Evolutionary conservation across 768 basidiomycete genomes (phyloP), one percentile per base, ranked within the genome.

Genomic region (Leccinum subgranulosum): DNA sequence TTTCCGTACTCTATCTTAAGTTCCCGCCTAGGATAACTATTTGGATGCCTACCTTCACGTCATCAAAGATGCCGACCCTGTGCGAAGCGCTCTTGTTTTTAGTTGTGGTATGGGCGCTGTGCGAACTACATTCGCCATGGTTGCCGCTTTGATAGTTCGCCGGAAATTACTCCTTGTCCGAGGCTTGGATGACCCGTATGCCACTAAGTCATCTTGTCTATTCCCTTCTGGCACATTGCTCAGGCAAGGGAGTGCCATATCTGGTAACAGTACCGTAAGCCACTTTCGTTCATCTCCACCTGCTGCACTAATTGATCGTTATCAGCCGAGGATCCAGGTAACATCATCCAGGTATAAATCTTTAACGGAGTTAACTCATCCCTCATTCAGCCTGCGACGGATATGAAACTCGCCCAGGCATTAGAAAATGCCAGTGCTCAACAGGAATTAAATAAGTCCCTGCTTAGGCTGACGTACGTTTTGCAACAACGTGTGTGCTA

Each of bases 31-130:
- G 86, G 91, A 97, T 71, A 94, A 95, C 67, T 98, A 99, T 72
- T 72, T 99, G 17, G 97, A 98, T 72, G 90, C 91, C 1, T 99
- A 98, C 70, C 78, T 95, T 19, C 81, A 79, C 3, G 86, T 96
- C 33, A 88, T 99, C 57, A 84, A 85, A 60, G 73, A 81, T 39
- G 83, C 88, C 0, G 91, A 96, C 64, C 95, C 96, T 2, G 74
- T 87, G 4, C 77, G 78, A 17, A 94, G 93, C 0, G 86, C 90
- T 0, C 77, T 98, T 19, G 90, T 98, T 4, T 98, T 98, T 71
- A 94, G 90, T 50, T 98, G 96, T 69, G 96, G 97, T 31, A 94
- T 96, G 86, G 97, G 97, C 47, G 93, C 92, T 3, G 95, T 98
- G 1, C 83, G 96, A 19, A 95, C 94, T 3, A 98, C 95, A 0